Percentiles rank a stretch among this genome's conserved stretches.
phyloP scores from a whole-genome alignment of 805 yeast species.

The Candida saitoana region DNA sequence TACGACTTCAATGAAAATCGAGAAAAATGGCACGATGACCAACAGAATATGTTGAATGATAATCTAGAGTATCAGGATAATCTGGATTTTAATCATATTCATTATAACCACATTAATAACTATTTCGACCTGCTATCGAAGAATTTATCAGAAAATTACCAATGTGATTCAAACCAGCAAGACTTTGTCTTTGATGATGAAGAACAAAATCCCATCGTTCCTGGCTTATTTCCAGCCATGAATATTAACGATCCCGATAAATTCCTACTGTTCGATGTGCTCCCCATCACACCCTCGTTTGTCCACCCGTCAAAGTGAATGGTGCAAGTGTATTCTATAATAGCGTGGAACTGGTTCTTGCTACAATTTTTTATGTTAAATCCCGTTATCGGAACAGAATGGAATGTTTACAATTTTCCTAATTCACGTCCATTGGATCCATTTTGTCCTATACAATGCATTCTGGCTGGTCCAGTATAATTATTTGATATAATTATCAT shows the following conservation, averaged over 20 bases:
- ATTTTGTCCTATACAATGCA: too few relatives aligned
- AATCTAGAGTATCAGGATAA: too few relatives aligned
- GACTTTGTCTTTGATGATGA: background rate
- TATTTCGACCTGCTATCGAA: background rate
- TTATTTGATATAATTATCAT: too few relatives aligned
- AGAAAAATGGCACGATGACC: too few relatives aligned
- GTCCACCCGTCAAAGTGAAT: background rate
- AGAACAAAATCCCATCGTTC: constrained; percentile 27
- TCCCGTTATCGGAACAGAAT: too few relatives aligned
- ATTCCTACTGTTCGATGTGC: constrained; percentile 21
- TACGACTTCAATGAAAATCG: too few relatives aligned
- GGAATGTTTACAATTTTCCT: background rate
- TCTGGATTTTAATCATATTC: background rate
- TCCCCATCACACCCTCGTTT: constrained; percentile 27
- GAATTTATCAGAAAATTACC: background rate
- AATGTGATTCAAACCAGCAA: background rate
- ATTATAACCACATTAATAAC: background rate
- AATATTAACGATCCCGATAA: constrained; percentile 18
- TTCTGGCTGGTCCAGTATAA: constrained; percentile 2
- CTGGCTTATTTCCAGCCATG: constrained; percentile 36
- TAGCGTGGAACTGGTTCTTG: too few relatives aligned
- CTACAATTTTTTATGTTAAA: too few relatives aligned
- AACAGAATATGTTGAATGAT: too few relatives aligned
- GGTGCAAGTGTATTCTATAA: background rate
- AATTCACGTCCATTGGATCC: too few relatives aligned